phyloP scores from a whole-genome alignment of 345 rosid species.

The Clausena lansium region DNA sequence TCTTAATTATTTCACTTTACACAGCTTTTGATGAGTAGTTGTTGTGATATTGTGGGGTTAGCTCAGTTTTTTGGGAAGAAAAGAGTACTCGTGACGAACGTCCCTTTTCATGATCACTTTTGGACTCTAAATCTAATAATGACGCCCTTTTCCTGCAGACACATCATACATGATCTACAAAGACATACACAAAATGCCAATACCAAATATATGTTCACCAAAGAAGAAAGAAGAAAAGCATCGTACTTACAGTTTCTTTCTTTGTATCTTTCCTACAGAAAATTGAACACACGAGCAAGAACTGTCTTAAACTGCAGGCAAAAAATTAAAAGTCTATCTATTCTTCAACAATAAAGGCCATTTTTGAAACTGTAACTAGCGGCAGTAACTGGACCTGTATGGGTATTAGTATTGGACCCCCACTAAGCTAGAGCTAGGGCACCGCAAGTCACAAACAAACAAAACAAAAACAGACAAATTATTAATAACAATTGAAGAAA shows the following conservation, averaged over 20 bases:
- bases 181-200: background rate
- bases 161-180: background rate
- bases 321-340: background rate
- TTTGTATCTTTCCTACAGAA: background rate
- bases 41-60: conserved; percentile 21
- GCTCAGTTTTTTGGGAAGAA: conserved; percentile 24
- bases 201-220: background rate
- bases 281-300: background rate
- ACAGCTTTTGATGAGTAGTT: conserved; percentile 21
- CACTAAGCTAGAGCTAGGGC: background rate
- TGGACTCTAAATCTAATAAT: conserved; percentile 19
- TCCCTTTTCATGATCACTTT: conserved; percentile 6
- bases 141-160: background rate
- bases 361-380: background rate
- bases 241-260: too few species aligned
- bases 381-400: background rate
- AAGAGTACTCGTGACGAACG: conserved; percentile 22
- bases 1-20: background rate
- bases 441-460: conserved; percentile 23
- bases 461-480: conserved; percentile 29
- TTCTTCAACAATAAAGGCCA: conserved; percentile 12
- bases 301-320: too few species aligned
- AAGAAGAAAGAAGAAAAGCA: too few species aligned
- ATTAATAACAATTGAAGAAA: background rate
- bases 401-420: conserved; percentile 21